phyloP scores from a whole-genome alignment of 169 alveolate genomes.

The Toxoplasma gondii region DNA sequence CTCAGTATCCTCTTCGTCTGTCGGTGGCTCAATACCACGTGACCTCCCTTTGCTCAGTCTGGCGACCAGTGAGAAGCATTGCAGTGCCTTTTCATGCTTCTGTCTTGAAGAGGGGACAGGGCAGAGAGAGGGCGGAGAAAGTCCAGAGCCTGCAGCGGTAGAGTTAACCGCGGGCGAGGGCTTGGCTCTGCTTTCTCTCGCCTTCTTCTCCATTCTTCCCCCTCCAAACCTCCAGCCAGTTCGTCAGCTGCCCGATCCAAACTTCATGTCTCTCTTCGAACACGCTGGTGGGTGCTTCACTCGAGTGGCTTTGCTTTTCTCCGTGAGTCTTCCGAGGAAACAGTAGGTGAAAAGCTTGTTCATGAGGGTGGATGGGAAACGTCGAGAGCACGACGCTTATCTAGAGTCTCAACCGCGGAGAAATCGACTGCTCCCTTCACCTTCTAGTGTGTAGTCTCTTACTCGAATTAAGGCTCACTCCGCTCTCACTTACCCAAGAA shows the following conservation, averaged over 20 bases:
- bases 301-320: too few relatives aligned
- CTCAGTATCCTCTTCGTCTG: not conserved
- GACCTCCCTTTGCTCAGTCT: constrained; percentile 17
- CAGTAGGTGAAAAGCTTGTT: not conserved
- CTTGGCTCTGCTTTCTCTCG: constrained; percentile 41
- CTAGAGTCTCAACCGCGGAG: not conserved
- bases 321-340: not conserved
- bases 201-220: constrained; percentile 36
- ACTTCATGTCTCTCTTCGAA: constrained; percentile 35
- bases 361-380: not conserved
- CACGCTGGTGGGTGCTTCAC: not conserved
- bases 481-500: too few relatives aligned
- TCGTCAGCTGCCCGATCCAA: constrained; percentile 16
- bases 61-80: not conserved
- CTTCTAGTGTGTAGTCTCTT: not conserved
- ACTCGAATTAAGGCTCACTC: too few relatives aligned
- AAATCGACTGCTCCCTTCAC: not conserved
- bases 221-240: constrained; percentile 34
- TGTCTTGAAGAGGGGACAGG: not conserved
- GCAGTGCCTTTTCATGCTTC: not conserved
- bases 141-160: not conserved
- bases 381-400: not conserved
- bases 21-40: not conserved
- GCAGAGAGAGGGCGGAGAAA: not conserved
- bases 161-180: constrained; percentile 53